Evolutionary conservation across 495 filamentous ascomycete genomes (phyloP).

Genomic region (Daldinia concentrica): DNA sequence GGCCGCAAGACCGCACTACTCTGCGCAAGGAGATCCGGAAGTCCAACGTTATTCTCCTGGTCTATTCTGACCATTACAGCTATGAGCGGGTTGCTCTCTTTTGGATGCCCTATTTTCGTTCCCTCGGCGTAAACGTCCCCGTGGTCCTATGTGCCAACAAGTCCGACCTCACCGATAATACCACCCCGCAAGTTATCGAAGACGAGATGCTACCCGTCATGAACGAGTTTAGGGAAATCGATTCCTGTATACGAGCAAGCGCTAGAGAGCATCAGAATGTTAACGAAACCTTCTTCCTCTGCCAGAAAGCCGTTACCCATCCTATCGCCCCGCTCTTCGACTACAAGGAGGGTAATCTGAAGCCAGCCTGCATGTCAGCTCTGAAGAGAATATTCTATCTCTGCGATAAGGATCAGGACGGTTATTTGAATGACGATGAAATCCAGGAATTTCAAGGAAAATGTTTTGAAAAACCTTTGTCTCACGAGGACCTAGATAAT

Average conservation of each 20-base stretch:
- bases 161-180: conserved; percentile 79
- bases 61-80: conserved; percentile 98
- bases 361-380: conserved; percentile 86
- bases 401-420: conserved; percentile 95
- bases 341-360: conserved; percentile 88
- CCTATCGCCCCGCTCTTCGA: conserved; percentile 97
- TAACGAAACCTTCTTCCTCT: conserved; percentile 96
- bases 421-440: conserved; percentile 89
- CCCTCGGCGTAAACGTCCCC: conserved; percentile 96
- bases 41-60: conserved; percentile 95
- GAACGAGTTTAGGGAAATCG: conserved; percentile 98
- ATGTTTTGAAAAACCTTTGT: conserved; percentile 86
- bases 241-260: conserved; percentile 95
- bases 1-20: conserved; percentile 89
- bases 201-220: conserved; percentile 99
- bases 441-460: conserved; percentile 89
- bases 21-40: conserved; percentile 94
- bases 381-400: conserved; percentile 92
- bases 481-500: conserved; percentile 79
- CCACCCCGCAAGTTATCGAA: conserved; percentile 81
- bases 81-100: conserved; percentile 97
- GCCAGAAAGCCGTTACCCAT: conserved; percentile 98
- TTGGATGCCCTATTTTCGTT: conserved; percentile 97
- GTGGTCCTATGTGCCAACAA: conserved; percentile 98
- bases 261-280: conserved; percentile 95